Evolutionary conservation across 2,329 filamentous ascomycete genomes (phyloP), one percentile per base, ranked within the genome.

Genomic region (Basipetospora sp.): DNA sequence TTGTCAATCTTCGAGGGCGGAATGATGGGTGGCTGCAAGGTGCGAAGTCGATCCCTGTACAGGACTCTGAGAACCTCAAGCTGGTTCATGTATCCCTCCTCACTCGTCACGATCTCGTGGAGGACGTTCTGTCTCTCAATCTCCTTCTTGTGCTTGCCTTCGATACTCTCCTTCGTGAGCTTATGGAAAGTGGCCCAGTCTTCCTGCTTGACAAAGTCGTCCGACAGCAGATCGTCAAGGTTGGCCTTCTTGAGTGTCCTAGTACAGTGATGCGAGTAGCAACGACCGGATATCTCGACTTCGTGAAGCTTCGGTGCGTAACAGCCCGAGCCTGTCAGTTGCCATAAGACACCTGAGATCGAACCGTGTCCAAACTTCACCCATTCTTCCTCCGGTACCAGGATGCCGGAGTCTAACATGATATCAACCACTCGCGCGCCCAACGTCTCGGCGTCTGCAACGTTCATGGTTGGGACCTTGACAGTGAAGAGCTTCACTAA

Each of bases 381-480:
- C 90, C 92, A 98, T 60, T 98, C 92, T 56, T 98, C 90, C 25
- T 94, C 88, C 11, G 79, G 77, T 4, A 92, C 65, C 22, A 98
- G 62, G 9, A 85, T 83, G 28, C 77, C 79, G 8, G 79, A 75
- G 17, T 73, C 69, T 45, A 88, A 72, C 83, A 98, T 90, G 33
- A 78, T 73, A 39, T 75, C 66, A 2, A 93, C 77, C 1, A 94
- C 82, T 29, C 74, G 75, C 41, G 74, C 71, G 43, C 83, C 84
- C 36, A 98, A 65, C 1, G 78, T 80, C 54, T 98, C 90, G 1
- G 90, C 90, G 63, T 98, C 92, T 5, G 88, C 87, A 30, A 90
- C 88, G 49, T 98, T 96, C 85, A 98, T 94, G 1, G 86, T 98
- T 1, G 90, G 87, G 1, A 98, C 86, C 57, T 94, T 96, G 58